Conservation (phyloP, 192 early-diverging fungal genomes). For the Spinellus fusiger region DNA sequence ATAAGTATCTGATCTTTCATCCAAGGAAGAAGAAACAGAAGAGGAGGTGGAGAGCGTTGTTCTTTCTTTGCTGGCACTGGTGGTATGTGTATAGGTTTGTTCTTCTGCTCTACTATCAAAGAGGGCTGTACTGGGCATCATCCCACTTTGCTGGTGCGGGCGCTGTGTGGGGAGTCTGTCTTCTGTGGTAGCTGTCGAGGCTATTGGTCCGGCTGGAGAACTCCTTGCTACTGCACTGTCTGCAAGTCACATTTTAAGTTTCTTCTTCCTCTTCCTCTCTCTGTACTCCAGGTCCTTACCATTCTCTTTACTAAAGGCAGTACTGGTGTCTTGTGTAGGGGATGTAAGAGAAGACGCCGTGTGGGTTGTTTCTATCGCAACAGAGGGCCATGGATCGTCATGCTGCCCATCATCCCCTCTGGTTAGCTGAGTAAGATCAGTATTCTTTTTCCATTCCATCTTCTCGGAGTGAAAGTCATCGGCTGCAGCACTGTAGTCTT, state of each 20-base stretch:
- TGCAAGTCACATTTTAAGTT: too few relatives aligned
- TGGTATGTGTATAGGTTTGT: not conserved
- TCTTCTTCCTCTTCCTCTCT: too few relatives aligned
- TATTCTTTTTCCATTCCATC: not conserved
- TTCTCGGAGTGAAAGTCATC: slow-evolving; percentile 3
- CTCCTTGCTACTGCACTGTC: too few relatives aligned
- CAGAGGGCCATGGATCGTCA: slow-evolving; percentile 9
- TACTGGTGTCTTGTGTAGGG: too few relatives aligned
- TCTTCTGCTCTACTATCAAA: not conserved
- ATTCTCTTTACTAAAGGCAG: too few relatives aligned
- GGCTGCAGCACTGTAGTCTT: slow-evolving; percentile 4
- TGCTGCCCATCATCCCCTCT: slow-evolving; percentile 5
- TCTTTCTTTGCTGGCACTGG: not conserved
- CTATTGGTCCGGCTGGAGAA: too few relatives aligned
- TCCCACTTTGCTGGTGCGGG: too few relatives aligned
- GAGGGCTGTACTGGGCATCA: not conserved
- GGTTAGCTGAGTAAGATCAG: slow-evolving; percentile 1
- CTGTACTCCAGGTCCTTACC: too few relatives aligned
- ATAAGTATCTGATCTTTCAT: not conserved
- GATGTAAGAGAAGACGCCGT: too few relatives aligned
- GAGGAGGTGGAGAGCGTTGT: not conserved
- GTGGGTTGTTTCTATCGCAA: not conserved
- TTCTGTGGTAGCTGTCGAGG: not conserved
- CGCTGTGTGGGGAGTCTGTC: not conserved
- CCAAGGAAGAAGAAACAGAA: not conserved